phyloP scores from a whole-genome alignment of 106 monocot species.

The Allium sativum region DNA sequence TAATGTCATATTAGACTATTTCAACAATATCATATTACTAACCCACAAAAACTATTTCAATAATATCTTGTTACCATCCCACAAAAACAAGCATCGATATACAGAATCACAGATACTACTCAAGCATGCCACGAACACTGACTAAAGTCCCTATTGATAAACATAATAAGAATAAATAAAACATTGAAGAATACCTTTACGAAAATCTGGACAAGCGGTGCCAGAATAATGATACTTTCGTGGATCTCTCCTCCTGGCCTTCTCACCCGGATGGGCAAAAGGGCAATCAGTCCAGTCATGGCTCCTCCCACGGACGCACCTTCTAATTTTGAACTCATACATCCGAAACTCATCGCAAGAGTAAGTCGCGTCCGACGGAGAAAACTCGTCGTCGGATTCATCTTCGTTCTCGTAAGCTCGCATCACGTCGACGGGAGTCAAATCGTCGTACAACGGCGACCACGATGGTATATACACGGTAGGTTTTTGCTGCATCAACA shows the following conservation, averaged over 20 bases:
- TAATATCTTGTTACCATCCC: too few relatives aligned
- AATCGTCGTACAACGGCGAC: slow-evolving; percentile 13
- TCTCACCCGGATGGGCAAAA: slow-evolving; percentile 76
- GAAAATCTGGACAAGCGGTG: slow-evolving; percentile 62
- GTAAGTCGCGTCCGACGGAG: slow-evolving; percentile 24
- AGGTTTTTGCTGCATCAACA: slow-evolving; percentile 16
- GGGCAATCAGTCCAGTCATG: slow-evolving; percentile 89
- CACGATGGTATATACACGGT: slow-evolving; percentile 42
- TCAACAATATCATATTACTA: too few relatives aligned
- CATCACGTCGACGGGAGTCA: not conserved
- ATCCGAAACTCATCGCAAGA: slow-evolving; percentile 80
- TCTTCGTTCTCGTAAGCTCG: not conserved
- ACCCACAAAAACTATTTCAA: too few relatives aligned
- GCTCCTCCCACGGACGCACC: slow-evolving; percentile 46
- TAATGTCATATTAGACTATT: too few relatives aligned
- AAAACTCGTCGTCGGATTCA: not conserved
- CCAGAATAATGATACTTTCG: slow-evolving; percentile 56
- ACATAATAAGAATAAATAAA: too few relatives aligned
- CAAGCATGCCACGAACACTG: too few relatives aligned
- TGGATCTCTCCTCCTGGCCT: slow-evolving; percentile 62
- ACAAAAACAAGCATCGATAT: too few relatives aligned
- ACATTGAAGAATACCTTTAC: slow-evolving; percentile 20
- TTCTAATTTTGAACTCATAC: slow-evolving; percentile 84
- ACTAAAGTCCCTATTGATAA: too few relatives aligned
- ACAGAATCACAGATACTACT: too few relatives aligned